phyloP scores from a whole-genome alignment of 768 basidiomycete genomes.

The Rubroboletus satanas region DNA sequence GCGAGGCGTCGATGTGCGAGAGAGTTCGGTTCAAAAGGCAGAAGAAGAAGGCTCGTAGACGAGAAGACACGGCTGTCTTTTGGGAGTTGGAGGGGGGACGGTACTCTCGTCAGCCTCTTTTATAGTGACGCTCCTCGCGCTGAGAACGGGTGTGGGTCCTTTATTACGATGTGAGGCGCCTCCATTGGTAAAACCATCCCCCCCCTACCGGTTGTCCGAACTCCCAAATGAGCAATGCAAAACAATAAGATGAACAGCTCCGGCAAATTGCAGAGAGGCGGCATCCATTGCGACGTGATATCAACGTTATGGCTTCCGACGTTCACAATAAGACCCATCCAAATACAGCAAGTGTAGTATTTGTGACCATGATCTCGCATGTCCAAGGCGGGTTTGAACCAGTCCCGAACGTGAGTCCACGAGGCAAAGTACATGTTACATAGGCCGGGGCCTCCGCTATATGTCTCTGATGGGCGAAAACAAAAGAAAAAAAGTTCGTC shows the following conservation, averaged over 20 bases:
- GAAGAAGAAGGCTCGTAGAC: not conserved
- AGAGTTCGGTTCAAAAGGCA: not conserved
- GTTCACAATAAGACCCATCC: slow-evolving; percentile 19
- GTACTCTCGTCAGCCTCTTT: slow-evolving; percentile 2
- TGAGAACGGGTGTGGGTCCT: not conserved
- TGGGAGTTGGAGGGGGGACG: slow-evolving; percentile 1
- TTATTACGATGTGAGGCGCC: not conserved
- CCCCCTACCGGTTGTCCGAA: not conserved
- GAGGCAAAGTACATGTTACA: not conserved
- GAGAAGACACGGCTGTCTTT: not conserved
- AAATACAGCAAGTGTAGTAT: slow-evolving; percentile 21
- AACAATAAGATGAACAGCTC: slow-evolving; percentile 20
- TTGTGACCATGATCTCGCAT: not conserved
- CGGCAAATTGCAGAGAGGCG: not conserved
- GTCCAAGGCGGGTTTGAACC: not conserved
- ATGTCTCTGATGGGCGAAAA: not conserved
- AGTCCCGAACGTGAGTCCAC: not conserved
- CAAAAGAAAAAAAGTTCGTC: slow-evolving; percentile 3
- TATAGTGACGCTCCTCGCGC: slow-evolving; percentile 12
- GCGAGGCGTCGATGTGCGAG: not conserved
- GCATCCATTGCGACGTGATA: slow-evolving; percentile 8
- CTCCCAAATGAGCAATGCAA: slow-evolving; percentile 3
- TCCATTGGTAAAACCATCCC: not conserved
- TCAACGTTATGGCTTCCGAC: not conserved
- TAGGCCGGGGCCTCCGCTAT: not conserved